Percentiles rank a stretch among this genome's conserved stretches.
Conservation (phyloP, 2,329 filamentous ascomycete species). For the Epichloe aotearoae region DNA sequence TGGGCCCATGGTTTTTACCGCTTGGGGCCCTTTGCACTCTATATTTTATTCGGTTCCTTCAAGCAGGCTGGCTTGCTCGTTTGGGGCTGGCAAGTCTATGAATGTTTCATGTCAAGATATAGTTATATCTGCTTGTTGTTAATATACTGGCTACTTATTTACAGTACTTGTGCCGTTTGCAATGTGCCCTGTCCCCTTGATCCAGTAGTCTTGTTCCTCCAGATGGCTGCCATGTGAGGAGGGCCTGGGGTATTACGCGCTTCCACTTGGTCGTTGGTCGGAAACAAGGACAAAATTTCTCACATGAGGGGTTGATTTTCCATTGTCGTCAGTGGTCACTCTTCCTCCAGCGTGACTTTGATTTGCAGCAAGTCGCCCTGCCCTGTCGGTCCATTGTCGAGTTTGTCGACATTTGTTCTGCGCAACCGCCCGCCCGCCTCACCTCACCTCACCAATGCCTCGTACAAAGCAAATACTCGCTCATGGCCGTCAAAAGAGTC, state of each 20-base stretch:
- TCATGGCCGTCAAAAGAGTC: slow-evolving; percentile 49
- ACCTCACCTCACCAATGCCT: slow-evolving; percentile 47
- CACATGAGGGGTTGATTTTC: too few species aligned
- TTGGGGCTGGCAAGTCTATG: not conserved
- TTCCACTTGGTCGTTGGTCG: too few species aligned
- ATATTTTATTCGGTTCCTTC: not conserved
- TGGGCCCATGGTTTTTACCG: not conserved
- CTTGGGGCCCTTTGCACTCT: not conserved
- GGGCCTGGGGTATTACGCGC: too few species aligned
- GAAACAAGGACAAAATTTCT: too few species aligned
- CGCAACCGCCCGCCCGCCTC: too few species aligned
- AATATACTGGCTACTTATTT: not conserved
- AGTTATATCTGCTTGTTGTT: not conserved
- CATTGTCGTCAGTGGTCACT: too few species aligned
- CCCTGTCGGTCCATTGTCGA: too few species aligned
- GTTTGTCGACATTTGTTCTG: too few species aligned
- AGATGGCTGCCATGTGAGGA: too few species aligned
- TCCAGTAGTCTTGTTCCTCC: too few species aligned
- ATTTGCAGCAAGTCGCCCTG: too few species aligned
- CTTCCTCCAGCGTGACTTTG: too few species aligned
- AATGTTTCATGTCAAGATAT: not conserved
- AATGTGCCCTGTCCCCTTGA: not conserved
- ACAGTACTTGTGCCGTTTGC: not conserved
- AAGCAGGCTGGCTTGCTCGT: not conserved
- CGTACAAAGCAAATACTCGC: slow-evolving; percentile 53